phyloP scores from a whole-genome alignment of 306 rosid species.

The Cucurbita moschata region DNA sequence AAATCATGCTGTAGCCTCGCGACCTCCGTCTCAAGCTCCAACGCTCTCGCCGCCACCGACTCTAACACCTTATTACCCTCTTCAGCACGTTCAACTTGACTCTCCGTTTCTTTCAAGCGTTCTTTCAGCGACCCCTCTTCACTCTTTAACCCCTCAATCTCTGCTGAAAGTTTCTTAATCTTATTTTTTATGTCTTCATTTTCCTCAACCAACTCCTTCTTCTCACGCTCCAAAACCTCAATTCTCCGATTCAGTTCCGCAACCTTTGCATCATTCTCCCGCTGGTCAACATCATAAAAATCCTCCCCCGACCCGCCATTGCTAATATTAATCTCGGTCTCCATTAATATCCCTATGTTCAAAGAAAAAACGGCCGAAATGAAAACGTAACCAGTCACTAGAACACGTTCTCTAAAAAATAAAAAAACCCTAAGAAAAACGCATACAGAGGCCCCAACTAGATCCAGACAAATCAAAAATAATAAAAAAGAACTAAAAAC shows the following conservation, averaged over 20 bases:
- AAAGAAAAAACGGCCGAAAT: neutral
- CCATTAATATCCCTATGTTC: conserved; percentile 27
- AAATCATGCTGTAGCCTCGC: conserved; percentile 69
- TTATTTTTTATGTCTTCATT: conserved; percentile 30
- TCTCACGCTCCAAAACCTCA: conserved; percentile 40
- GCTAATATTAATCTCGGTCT: conserved; percentile 22
- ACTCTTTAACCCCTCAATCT: conserved; percentile 32
- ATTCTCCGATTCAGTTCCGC: conserved; percentile 30
- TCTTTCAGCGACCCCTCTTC: conserved; percentile 24
- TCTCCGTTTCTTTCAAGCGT: conserved; percentile 36
- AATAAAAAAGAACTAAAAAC: neutral
- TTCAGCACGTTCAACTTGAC: conserved; percentile 20
- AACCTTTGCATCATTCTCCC: conserved; percentile 9
- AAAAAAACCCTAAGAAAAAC: neutral
- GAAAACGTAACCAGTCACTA: neutral
- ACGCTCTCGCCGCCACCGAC: conserved; percentile 46
- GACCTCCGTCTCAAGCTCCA: conserved; percentile 60
- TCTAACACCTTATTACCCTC: conserved; percentile 31
- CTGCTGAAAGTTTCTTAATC: conserved; percentile 28
- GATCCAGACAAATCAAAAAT: neutral
- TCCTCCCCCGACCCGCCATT: conserved; percentile 19
- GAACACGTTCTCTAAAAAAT: neutral
- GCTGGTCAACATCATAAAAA: conserved; percentile 30
- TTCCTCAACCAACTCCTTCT: conserved; percentile 26
- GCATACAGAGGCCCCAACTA: neutral